Evolutionary conservation across 257 asterid genomes (phyloP).

Genomic region (Solanum arcanum): DNA sequence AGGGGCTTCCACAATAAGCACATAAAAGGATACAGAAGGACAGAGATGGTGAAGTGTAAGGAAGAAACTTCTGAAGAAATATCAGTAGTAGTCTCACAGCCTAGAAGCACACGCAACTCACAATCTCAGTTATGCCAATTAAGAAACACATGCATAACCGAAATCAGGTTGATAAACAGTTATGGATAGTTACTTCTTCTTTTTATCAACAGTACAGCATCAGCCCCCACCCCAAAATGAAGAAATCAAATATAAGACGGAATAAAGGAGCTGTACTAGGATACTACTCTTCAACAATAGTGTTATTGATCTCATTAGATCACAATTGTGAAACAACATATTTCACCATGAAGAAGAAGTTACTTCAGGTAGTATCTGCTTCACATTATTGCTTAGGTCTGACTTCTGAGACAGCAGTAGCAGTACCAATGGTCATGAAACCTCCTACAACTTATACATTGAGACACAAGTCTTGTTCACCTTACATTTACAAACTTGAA

Average conservation of each 20-base stretch:
- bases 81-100: neutral
- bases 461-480: neutral
- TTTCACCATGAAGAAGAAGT: neutral
- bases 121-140: neutral
- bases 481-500: neutral
- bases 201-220: neutral
- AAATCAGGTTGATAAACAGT: neutral
- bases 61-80: neutral
- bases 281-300: neutral
- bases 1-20: neutral
- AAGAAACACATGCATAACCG: neutral
- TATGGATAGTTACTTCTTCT: no score
- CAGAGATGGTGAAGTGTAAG: neutral
- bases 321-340: neutral
- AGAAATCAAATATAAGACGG: neutral
- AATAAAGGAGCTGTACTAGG: neutral
- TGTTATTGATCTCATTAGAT: neutral
- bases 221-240: neutral
- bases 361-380: neutral
- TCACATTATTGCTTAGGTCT: neutral
- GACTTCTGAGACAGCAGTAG: neutral
- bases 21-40: neutral
- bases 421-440: neutral
- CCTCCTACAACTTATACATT: neutral
- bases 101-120: neutral